Percentiles rank a stretch among this genome's conserved stretches.
Evolutionary conservation across 345 rosid species (phyloP).

Genomic region (Streptanthus diversifolius): DNA sequence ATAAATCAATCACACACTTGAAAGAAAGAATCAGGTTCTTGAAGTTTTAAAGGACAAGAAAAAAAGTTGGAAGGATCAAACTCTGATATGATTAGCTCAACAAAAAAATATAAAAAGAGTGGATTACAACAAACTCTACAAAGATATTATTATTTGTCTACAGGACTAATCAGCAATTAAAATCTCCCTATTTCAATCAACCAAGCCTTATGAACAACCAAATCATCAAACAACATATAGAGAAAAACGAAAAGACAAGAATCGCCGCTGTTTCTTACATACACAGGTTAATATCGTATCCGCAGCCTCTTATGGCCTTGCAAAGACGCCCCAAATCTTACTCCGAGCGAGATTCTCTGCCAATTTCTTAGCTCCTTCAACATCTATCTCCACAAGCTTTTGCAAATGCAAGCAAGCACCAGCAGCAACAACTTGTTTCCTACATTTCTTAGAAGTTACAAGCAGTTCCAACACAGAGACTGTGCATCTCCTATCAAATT

Average conservation of each 20-base stretch:
- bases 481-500: constrained; percentile 61
- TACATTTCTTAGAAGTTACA: constrained; percentile 61
- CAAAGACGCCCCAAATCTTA: constrained; percentile 80
- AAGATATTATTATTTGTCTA: constrained; percentile 23
- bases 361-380: constrained; percentile 82
- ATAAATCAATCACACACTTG: constrained; percentile 9
- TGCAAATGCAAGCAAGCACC: constrained; percentile 71
- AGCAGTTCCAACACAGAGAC: constrained; percentile 55
- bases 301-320: constrained; percentile 41
- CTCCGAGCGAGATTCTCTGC: constrained; percentile 60
- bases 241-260: not conserved
- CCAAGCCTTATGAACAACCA: constrained; percentile 46
- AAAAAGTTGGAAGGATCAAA: constrained; percentile 5
- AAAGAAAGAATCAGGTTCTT: constrained; percentile 22
- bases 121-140: constrained; percentile 29
- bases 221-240: constrained; percentile 20
- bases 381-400: constrained; percentile 69
- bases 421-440: constrained; percentile 70
- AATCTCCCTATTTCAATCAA: constrained; percentile 38
- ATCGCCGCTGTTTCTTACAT: constrained; percentile 41
- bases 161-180: constrained; percentile 29
- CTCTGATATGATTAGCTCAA: constrained; percentile 29
- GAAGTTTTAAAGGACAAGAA: not conserved
- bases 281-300: constrained; percentile 22
- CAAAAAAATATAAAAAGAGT: not conserved